Percentiles rank a stretch among this genome's conserved stretches.
Evolutionary conservation across 163 green algal species (phyloP).

Genomic region (Scenedesmus sp.): DNA sequence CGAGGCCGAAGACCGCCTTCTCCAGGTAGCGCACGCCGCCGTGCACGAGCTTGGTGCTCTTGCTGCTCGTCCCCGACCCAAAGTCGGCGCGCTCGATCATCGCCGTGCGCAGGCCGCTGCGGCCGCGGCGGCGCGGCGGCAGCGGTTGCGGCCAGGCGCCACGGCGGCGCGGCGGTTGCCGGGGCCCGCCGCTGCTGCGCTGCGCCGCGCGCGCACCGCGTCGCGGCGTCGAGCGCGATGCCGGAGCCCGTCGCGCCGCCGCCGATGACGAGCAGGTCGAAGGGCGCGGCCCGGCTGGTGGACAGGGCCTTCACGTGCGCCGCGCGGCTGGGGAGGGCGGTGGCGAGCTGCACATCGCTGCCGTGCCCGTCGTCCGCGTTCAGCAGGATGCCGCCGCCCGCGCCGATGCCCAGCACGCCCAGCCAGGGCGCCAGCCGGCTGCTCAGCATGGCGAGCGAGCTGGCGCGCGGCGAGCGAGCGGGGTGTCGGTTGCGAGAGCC

Average conservation of each 20-base stretch:
- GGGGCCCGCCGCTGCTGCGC: too few species aligned
- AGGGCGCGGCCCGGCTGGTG: constrained; percentile 63
- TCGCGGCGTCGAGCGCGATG: constrained; percentile 91
- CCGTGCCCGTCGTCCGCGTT: background rate
- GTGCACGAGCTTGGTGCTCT: constrained; percentile 97
- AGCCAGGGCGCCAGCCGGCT: constrained; percentile 19
- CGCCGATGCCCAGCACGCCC: constrained; percentile 25
- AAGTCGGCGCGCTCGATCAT: constrained; percentile 97
- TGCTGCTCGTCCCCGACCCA: constrained; percentile 86
- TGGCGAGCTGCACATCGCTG: constrained; percentile 13
- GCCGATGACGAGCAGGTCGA: constrained; percentile 94
- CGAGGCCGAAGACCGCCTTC: constrained; percentile 92
- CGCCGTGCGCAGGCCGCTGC: constrained; percentile 78
- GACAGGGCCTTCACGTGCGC: constrained; percentile 55
- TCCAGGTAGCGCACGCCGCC: constrained; percentile 97
- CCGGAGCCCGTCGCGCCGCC: constrained; percentile 95
- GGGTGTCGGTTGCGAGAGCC: too few species aligned
- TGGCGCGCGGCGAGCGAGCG: too few species aligned
- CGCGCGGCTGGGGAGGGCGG: constrained; percentile 54
- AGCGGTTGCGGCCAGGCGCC: background rate
- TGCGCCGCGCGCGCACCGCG: constrained; percentile 72
- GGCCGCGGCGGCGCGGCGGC: background rate
- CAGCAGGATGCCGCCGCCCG: constrained; percentile 22
- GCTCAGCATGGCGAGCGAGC: constrained; percentile 2
- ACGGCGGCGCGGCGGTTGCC: too few species aligned